Base-by-base conservation (phyloP, 805 yeast species). In the Nakazawaea sp. region DNA sequence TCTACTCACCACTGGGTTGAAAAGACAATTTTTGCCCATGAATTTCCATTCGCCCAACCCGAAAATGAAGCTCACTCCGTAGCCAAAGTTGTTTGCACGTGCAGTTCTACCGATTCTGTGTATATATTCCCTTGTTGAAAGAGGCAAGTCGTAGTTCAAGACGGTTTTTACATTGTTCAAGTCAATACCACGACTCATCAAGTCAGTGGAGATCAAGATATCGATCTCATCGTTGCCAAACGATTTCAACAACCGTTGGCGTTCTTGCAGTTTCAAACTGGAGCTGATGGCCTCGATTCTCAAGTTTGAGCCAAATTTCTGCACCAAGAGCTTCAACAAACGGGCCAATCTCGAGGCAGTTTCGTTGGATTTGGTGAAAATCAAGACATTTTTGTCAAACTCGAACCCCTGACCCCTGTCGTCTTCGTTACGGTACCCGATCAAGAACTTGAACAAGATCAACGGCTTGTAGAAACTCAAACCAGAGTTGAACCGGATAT, bases 61-160 rank as follows among this genome's bases (percentile, higher is more conserved):
- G 41, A 77, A 67, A n/a, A 79, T 66, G 18, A 90, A 55, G 32
- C 77, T 82, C 53, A 78, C 72, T 0, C 96, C 95, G 26, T 64
- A 61, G 53, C 99, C 99, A 1, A 46, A 36, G 25, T 78, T 73
- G 35, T 82, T 80, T 2, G 98, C 99, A 61, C 99, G 77, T 2
- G 97, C 97, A 0, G 97, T 89, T 64, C 99, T 79, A 28, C 99
- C 99, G 27, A 88, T 87, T 51, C 99, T 73, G 59, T 92, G 99
- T 19, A 92, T 87, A 48, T 92, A 92, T 49, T 92, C 97, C 45
- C 94, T 79, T 1, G 89, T 71, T 1, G 96, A 82, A 18, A 75
- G 68, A 17, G 99, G 98, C 38, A 88, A 58, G 53, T 92, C 97
- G 57, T 92, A 92, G 59, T 92, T 92, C 35, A 92, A 63, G 10